Evolutionary conservation across 2,329 filamentous ascomycete species (phyloP).

Genomic region (Diplodia intermedia): DNA sequence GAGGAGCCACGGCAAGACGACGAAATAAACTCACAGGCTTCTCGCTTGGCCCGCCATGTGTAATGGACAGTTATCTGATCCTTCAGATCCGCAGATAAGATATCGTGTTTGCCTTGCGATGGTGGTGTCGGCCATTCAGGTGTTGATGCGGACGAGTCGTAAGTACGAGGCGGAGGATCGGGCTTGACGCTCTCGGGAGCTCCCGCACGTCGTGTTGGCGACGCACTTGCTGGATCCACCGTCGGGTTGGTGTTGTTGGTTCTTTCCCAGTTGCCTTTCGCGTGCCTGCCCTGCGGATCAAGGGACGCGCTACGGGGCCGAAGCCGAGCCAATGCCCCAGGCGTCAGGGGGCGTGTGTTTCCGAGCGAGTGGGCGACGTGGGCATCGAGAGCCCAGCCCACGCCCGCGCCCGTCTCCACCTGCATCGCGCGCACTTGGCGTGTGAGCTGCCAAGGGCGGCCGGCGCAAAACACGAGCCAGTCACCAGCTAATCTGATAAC

Average conservation of each 20-base stretch:
- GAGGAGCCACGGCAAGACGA: not conserved
- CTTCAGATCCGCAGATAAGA: slow-evolving; percentile 27
- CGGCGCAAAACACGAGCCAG: not conserved
- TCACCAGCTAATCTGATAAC: slow-evolving; percentile 13
- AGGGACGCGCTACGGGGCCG: not conserved
- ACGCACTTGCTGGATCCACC: not conserved
- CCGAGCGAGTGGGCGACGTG: not conserved
- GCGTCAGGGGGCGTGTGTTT: slow-evolving; percentile 8
- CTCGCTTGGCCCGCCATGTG: slow-evolving; percentile 1
- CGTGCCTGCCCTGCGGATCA: not conserved
- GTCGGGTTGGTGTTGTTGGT: not conserved
- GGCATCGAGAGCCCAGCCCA: not conserved
- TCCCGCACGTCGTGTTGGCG: not conserved
- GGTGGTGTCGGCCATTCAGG: not conserved
- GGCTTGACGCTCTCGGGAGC: not conserved
- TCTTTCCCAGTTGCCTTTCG: too few species aligned
- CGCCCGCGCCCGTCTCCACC: not conserved
- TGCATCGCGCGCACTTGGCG: slow-evolving; percentile 7
- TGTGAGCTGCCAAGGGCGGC: not conserved
- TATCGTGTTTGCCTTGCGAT: not conserved
- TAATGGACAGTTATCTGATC: slow-evolving; percentile 21
- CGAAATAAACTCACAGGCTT: slow-evolving; percentile 21
- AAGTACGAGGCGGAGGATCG: slow-evolving; percentile 20
- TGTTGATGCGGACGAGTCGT: slow-evolving; percentile 1
- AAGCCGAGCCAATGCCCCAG: not conserved